These are phyloP conservation scores for Xylariaceae sp. DNA, from an alignment of 2,329 filamentous ascomycete genomes.

Conservation along the genomic window DNA sequence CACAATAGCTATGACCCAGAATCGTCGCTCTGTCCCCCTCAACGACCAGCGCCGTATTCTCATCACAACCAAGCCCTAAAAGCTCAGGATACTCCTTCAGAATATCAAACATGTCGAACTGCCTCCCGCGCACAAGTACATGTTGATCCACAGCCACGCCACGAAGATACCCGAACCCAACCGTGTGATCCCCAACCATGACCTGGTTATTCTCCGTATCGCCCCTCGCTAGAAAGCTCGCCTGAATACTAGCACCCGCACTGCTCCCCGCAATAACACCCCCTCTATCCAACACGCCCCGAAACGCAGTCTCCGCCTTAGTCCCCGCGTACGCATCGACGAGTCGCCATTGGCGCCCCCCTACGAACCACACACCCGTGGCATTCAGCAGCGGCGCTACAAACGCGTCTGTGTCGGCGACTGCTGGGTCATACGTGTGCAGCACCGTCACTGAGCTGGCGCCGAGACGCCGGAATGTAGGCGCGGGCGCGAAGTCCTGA, in stretches of 20 bases:
- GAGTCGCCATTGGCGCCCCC: conserved; percentile 31
- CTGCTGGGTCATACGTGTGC: conserved; percentile 29
- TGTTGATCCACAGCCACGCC: conserved; percentile 31
- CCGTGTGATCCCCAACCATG: conserved; percentile 30
- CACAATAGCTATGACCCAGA: conserved; percentile 28
- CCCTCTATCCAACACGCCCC: conserved; percentile 26
- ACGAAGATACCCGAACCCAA: conserved; percentile 30
- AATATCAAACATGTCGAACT: conserved; percentile 34
- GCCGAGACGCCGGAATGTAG: conserved; percentile 27
- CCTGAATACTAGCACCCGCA: conserved; percentile 31
- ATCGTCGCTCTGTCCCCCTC: conserved; percentile 26
- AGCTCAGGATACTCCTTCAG: conserved; percentile 28
- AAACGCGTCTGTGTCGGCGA: conserved; percentile 31
- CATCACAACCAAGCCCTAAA: conserved; percentile 29
- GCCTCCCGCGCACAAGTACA: conserved; percentile 28
- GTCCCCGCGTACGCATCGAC: conserved; percentile 33
- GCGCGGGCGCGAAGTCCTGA: conserved; percentile 24
- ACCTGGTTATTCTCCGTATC: conserved; percentile 31
- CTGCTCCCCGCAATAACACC: conserved; percentile 28
- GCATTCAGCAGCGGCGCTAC: conserved; percentile 24
- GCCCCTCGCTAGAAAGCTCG: conserved; percentile 30
- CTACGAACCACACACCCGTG: conserved; percentile 29
- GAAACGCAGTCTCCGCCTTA: conserved; percentile 26
- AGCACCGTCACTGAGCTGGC: conserved; percentile 28
- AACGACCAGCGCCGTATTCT: conserved; percentile 32